Base-by-base conservation (phyloP, 2,329 filamentous ascomycete species). In the Neopestalotiopsis sp. region DNA sequence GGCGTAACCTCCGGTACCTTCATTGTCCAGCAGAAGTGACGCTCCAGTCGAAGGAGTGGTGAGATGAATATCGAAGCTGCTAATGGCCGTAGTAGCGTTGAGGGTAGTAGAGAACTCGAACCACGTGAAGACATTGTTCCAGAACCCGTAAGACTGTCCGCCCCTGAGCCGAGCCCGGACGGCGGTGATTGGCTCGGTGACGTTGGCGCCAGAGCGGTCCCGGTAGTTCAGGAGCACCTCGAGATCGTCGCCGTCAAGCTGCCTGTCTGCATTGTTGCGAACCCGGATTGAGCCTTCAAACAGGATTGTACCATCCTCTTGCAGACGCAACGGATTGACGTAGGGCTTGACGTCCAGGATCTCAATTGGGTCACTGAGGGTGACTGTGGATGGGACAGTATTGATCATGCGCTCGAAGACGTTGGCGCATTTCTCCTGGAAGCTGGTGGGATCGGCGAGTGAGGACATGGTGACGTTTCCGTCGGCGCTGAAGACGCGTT, bases 401-500 rank as follows among this genome's bases (percentile, higher is more conserved):
- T 81, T 73, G 53, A 81, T 76, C 79, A 81, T 80, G n/a, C 76
- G 74, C 6, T 69, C 70, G 13, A 81, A 76, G 17, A 79, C 66
- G 6, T 73, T 68, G 7, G 72, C 68, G 45, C 79, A 81, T 20
- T 67, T 75, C 14, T 69, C 75, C 32, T 79, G 76, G 72, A 86
- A 86, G 10, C 75, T 75, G 10, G 71, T 71, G 1, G 79, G 73
- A 58, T 81, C 75, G 5, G 79, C 77, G 74, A 86, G 74, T 0
- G 77, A 73, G 14, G 73, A 75, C 61, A 86, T 82, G 0, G 82
- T 85, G 17, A 74, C 77, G 74, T 85, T 84, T 1, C 75, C 77
- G 69, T 87, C 85, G 0, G 83, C 79, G 34, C 71, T 74, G 70
- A 84, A 87, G 24, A 86, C 79, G 4, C 78, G 77, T 65, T 75